These are phyloP conservation scores for Leucaena leucocephala DNA, from an alignment of 306 rosid genomes.

Conservation along the genomic window DNA sequence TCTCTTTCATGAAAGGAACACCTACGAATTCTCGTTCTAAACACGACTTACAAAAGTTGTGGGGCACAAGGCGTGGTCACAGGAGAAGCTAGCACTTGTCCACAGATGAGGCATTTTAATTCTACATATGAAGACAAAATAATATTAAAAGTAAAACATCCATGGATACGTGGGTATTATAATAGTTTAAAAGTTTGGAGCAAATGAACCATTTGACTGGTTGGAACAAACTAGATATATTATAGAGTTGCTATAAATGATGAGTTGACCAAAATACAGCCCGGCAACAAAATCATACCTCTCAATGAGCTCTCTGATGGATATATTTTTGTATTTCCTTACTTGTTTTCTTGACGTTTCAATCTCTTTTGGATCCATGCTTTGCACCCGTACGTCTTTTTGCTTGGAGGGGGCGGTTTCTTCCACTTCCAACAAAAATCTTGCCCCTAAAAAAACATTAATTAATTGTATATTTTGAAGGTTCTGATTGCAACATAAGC, in stretches of 20 bases:
- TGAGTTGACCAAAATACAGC: neutral
- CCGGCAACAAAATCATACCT: constrained; percentile 39
- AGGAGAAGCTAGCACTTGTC: constrained; percentile 36
- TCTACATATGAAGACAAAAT: neutral
- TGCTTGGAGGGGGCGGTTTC: constrained; percentile 61
- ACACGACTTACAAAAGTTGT: constrained; percentile 60
- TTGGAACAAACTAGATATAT: neutral
- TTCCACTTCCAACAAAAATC: constrained; percentile 59
- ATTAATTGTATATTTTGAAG: neutral
- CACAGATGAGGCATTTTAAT: constrained; percentile 56
- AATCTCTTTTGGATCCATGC: constrained; percentile 18
- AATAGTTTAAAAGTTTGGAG: neutral
- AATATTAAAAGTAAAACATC: neutral
- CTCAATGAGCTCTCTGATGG: constrained; percentile 44
- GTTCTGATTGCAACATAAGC: neutral
- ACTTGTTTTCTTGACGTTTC: constrained; percentile 15
- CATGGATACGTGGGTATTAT: neutral
- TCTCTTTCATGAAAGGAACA: constrained; percentile 49
- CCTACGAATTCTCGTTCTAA: constrained; percentile 57
- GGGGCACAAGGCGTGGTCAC: constrained; percentile 57
- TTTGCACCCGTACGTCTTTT: constrained; percentile 21
- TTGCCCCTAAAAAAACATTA: constrained; percentile 44
- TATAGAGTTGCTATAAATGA: neutral
- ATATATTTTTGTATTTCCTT: constrained; percentile 14
- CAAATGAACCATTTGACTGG: neutral